phyloP scores from a whole-genome alignment of 805 yeast genomes.

The Metschnikowia continentalis region DNA sequence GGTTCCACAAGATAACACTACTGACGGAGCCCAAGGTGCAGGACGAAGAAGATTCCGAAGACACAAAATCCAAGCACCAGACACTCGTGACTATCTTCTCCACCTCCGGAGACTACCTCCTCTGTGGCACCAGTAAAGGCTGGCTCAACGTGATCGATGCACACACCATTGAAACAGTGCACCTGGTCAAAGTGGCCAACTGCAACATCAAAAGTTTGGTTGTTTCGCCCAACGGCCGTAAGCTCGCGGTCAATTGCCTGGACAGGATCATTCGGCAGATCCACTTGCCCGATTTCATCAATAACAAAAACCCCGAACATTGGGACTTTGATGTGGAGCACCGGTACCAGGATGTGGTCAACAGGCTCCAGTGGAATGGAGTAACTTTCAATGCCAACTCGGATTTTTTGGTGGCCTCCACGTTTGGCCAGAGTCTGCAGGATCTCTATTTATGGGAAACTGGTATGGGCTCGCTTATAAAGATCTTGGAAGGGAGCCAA shows the following conservation, averaged over 20 bases:
- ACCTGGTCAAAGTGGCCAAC: slow-evolving; percentile 54
- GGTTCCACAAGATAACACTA: slow-evolving; percentile 9
- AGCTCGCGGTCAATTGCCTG: slow-evolving; percentile 69
- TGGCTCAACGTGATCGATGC: slow-evolving; percentile 51
- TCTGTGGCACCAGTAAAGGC: slow-evolving; percentile 82
- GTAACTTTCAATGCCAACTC: slow-evolving; percentile 67
- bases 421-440: slow-evolving; percentile 78
- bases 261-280: slow-evolving; percentile 71
- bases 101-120: slow-evolving; percentile 50
- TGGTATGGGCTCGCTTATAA: slow-evolving; percentile 76
- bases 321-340: slow-evolving; percentile 68
- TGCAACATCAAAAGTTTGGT: slow-evolving; percentile 68
- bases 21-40: slow-evolving; percentile 15
- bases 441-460: slow-evolving; percentile 94
- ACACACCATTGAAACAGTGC: slow-evolving; percentile 32
- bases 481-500: slow-evolving; percentile 85
- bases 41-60: slow-evolving; percentile 6
- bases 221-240: slow-evolving; percentile 54
- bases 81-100: slow-evolving; percentile 51
- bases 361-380: slow-evolving; percentile 83
- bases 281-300: slow-evolving; percentile 42
- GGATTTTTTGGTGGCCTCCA: slow-evolving; percentile 85
- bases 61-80: slow-evolving; percentile 27
- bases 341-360: slow-evolving; percentile 86
- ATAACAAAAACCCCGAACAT: slow-evolving; percentile 23